Percentiles rank a stretch among this genome's conserved stretches.
phyloP scores from a whole-genome alignment of 2,329 filamentous ascomycete species.

The Phaeoacremonium minimum region DNA sequence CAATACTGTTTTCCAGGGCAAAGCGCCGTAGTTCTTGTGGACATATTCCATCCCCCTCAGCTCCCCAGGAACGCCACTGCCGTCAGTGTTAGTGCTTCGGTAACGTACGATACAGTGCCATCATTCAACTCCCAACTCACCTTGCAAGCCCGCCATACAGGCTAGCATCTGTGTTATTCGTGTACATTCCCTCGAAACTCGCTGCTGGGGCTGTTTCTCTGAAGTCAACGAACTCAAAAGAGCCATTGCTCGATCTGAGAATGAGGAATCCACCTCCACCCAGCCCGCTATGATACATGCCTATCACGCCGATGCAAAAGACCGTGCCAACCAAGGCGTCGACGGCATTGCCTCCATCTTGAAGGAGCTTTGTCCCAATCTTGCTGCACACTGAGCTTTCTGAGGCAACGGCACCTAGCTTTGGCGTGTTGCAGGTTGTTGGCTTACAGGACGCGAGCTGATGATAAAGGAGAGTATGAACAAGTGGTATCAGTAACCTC shows the following conservation, averaged over 20 bases:
- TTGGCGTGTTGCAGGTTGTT: too few relatives aligned
- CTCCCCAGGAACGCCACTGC: slow-evolving; percentile 63
- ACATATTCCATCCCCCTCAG: slow-evolving; percentile 70
- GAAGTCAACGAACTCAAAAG: slow-evolving; percentile 80
- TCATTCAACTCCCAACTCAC: slow-evolving; percentile 46
- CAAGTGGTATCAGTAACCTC: too few relatives aligned
- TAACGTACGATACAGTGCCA: background rate
- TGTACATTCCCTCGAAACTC: slow-evolving; percentile 77
- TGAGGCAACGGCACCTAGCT: slow-evolving; percentile 55
- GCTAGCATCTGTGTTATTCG: slow-evolving; percentile 59
- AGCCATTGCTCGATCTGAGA: slow-evolving; percentile 58
- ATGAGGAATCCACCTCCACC: slow-evolving; percentile 79
- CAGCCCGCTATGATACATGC: slow-evolving; percentile 66
- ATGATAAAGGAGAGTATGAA: too few relatives aligned
- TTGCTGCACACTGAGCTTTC: slow-evolving; percentile 55
- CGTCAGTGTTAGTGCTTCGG: too few relatives aligned
- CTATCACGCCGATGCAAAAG: slow-evolving; percentile 59
- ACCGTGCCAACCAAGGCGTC: slow-evolving; percentile 62
- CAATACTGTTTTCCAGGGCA: slow-evolving; percentile 65
- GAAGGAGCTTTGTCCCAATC: slow-evolving; percentile 53
- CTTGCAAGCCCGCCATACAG: slow-evolving; percentile 67
- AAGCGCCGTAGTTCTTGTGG: slow-evolving; percentile 60
- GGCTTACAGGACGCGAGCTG: too few relatives aligned
- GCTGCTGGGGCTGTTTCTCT: slow-evolving; percentile 79
- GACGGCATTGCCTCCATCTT: slow-evolving; percentile 60